Percentiles rank a stretch among this genome's conserved stretches.
Conservation (phyloP, 2,329 filamentous ascomycete genomes). For the Exophiala calicioides region DNA sequence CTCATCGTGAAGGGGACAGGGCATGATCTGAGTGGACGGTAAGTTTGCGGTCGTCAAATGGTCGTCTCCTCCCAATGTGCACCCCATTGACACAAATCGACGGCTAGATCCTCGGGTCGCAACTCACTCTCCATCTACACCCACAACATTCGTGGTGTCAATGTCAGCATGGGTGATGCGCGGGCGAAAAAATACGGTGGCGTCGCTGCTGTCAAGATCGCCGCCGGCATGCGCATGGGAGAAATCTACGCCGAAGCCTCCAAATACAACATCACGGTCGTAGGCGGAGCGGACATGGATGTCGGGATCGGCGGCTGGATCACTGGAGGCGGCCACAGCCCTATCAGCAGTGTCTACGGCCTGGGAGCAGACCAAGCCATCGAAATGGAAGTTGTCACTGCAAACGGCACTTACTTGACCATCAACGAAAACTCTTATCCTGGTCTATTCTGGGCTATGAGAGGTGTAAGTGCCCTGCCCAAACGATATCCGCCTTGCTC, state of each 20-base stretch:
- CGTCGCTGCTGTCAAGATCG: slow-evolving; percentile 53
- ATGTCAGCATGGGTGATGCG: slow-evolving; percentile 14
- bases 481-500: slow-evolving; percentile 35
- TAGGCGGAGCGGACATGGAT: slow-evolving; percentile 57
- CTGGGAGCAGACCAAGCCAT: slow-evolving; percentile 55
- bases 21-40: slow-evolving; percentile 46
- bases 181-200: slow-evolving; percentile 20
- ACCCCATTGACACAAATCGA: slow-evolving; percentile 40
- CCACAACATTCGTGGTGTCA: slow-evolving; percentile 21
- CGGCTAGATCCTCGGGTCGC: slow-evolving; percentile 38
- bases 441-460: slow-evolving; percentile 55
- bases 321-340: slow-evolving; percentile 57
- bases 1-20: slow-evolving; percentile 58
- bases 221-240: slow-evolving; percentile 55
- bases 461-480: slow-evolving; percentile 38
- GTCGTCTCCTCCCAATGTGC: no score
- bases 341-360: slow-evolving; percentile 53
- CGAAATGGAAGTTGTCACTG: slow-evolving; percentile 51
- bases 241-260: slow-evolving; percentile 57
- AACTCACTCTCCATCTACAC: slow-evolving; percentile 49
- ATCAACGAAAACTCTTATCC: slow-evolving; percentile 44
- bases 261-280: slow-evolving; percentile 49
- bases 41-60: no score
- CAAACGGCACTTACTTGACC: slow-evolving; percentile 48
- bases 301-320: slow-evolving; percentile 55